Evolutionary conservation across 2,329 filamentous ascomycete genomes (phyloP), one percentile per base, ranked within the genome.

Genomic region (Pezicula rhizophila): DNA sequence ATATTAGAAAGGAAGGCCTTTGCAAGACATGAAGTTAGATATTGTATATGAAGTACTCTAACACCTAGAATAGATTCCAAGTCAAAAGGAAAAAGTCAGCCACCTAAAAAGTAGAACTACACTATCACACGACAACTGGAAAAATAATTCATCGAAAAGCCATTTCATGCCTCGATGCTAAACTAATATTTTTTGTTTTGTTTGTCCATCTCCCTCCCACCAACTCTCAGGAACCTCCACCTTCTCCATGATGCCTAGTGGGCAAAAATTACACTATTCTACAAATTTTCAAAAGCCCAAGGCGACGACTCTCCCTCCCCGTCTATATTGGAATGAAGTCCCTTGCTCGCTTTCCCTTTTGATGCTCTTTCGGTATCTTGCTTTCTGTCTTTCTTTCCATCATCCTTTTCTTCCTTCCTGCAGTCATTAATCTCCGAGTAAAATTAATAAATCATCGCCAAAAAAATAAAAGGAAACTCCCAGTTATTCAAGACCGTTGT

Each of bases 161-260:
- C 49, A 50, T 57, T 57, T 55, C 48, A 52, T 56, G 49, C 52
- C 41, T 49, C 45, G 49, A 60, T 55, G 52, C 58, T 56, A 60
- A 52, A 47, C 57, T 54, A 50, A 42, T 46, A 45, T 50, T 48
- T 49, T 48, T 52, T 48, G 52, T 51, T 23, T 23, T 23, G 23
- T 23, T 23, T 23, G 23, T 5, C 23, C 23, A 7, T 23, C 23
- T 23, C 23, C 23, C 18, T 2, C 18, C 18, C 2, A 4, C 23
- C 3, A 23, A 5, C 23, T 23, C 23, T 23, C 23, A 23, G 23
- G 3, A 23, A 23, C 6, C 23, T 23, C 23, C 23, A 23, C 23
- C 3, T 4, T 23, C 47, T 35, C 42, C 47, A 52, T 55, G 46
- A 51, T 54, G 23, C 23, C 23, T 23, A 23, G 7, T 5, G 11